Conservation (phyloP, 129 eudicot species). For the Pseudognaphalium luteoalbum region DNA sequence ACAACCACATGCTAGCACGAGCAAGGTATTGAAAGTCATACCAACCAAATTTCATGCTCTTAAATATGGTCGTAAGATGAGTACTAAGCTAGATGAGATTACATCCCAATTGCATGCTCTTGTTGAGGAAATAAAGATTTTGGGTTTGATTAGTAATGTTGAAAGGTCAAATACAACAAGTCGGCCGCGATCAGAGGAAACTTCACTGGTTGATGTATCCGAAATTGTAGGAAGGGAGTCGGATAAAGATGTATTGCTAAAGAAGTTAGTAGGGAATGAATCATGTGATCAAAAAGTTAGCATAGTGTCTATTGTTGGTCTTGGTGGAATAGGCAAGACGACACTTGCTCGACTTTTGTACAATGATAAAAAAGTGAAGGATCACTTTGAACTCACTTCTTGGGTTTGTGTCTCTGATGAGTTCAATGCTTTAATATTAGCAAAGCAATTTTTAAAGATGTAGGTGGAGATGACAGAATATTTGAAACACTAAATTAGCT, state of each 20-base stretch:
- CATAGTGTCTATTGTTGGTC: conserved; percentile 2
- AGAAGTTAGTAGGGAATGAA: not conserved
- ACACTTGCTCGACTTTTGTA: conserved; percentile 2
- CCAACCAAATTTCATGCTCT: not conserved
- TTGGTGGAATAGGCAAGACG: conserved; percentile 6
- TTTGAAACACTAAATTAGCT: not conserved
- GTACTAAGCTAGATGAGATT: not conserved
- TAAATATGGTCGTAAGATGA: conserved; percentile 15
- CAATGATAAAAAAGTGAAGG: not conserved
- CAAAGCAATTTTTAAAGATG: not conserved
- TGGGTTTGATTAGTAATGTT: conserved; percentile 1
- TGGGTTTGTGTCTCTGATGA: conserved; percentile 10
- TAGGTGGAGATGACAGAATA: not conserved
- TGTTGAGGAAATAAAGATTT: not conserved
- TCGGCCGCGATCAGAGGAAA: not conserved
- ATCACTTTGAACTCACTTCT: not conserved
- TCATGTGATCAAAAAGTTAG: not conserved
- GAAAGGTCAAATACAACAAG: not conserved
- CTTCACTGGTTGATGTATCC: not conserved
- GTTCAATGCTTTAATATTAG: not conserved
- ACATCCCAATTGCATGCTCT: not conserved
- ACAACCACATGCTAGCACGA: not conserved
- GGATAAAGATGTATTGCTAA: conserved; percentile 11
- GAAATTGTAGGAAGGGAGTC: not conserved
- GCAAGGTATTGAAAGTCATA: conserved; percentile 1